Evolutionary conservation across 2,329 filamentous ascomycete species (phyloP).

Genomic region (Exophiala calicioides): DNA sequence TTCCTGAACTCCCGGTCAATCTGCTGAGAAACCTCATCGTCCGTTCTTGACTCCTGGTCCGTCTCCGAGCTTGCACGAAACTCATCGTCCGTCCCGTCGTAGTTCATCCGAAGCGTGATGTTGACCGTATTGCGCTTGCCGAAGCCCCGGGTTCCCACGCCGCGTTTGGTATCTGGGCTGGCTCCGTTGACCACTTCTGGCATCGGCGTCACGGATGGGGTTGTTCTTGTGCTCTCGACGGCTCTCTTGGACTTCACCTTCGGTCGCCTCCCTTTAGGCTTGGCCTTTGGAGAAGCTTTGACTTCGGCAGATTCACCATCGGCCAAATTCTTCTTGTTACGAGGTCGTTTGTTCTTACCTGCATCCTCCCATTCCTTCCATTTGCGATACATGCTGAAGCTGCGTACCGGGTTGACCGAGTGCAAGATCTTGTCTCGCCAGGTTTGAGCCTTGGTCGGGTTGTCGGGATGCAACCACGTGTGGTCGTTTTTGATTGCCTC

Average conservation of each 20-base stretch:
- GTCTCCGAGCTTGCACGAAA: not conserved
- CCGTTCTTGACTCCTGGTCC: slow-evolving; percentile 2
- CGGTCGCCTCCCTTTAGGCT: not conserved
- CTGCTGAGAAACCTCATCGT: not conserved
- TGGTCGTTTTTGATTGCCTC: slow-evolving; percentile 28
- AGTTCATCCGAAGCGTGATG: not conserved
- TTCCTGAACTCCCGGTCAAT: not conserved
- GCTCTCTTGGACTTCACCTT: not conserved
- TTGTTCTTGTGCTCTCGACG: not conserved
- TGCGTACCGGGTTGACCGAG: slow-evolving; percentile 30
- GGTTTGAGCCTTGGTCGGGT: slow-evolving; percentile 23
- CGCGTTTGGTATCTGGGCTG: not conserved
- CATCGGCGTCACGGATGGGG: not conserved
- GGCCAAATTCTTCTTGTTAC: slow-evolving; percentile 24
- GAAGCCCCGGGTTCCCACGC: not conserved
- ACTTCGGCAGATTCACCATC: slow-evolving; percentile 4
- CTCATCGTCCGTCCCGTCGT: not conserved
- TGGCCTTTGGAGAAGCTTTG: not conserved
- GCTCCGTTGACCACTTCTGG: not conserved
- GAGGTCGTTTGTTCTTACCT: slow-evolving; percentile 30
- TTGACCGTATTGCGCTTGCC: not conserved
- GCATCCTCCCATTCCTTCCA: slow-evolving; percentile 30
- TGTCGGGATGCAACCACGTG: slow-evolving; percentile 26
- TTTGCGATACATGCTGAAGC: slow-evolving; percentile 31
- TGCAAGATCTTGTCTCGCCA: slow-evolving; percentile 30